phyloP scores from a whole-genome alignment of 805 yeast genomes.

The Torulaspora maleeae region DNA sequence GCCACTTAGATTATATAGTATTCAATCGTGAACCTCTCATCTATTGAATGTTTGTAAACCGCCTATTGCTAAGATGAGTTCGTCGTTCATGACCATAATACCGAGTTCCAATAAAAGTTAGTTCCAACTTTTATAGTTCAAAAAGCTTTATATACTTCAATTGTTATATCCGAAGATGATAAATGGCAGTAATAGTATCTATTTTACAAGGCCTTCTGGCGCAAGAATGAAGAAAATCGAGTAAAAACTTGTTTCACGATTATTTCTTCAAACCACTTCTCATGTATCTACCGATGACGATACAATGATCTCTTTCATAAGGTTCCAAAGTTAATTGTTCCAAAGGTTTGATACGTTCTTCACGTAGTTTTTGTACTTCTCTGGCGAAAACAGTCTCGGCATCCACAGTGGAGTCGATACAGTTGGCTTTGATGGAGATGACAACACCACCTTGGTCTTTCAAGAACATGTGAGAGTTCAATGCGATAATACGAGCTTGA shows the following conservation, averaged over 20 bases:
- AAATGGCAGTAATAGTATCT: constrained; percentile 11
- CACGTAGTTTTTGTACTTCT: constrained; percentile 98
- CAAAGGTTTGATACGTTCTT: constrained; percentile 96
- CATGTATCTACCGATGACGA: constrained; percentile 94
- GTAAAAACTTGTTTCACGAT: not conserved
- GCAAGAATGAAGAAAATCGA: constrained; percentile 6
- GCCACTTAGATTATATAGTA: not conserved
- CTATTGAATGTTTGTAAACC: not conserved
- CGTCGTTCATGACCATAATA: not conserved
- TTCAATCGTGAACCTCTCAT: not conserved
- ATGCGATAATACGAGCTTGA: constrained; percentile 99
- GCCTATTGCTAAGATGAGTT: not conserved
- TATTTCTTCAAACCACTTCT: constrained; percentile 65
- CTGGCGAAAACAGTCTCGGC: constrained; percentile 99
- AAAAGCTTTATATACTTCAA: constrained; percentile 7
- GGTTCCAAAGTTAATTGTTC: constrained; percentile 99
- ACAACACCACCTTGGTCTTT: constrained; percentile 99
- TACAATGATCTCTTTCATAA: constrained; percentile 99
- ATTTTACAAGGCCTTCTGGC: constrained; percentile 17
- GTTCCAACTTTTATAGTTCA: constrained; percentile 1
- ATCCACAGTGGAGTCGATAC: constrained; percentile 99
- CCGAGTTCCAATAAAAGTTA: not conserved
- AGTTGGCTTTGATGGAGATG: constrained; percentile 98
- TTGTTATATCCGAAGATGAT: constrained; percentile 2
- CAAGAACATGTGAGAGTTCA: constrained; percentile 95